Evolutionary conservation across 495 filamentous ascomycete genomes (phyloP), one percentile per base, ranked within the genome.

Genomic region (Hypomontagnella submonticulosa): DNA sequence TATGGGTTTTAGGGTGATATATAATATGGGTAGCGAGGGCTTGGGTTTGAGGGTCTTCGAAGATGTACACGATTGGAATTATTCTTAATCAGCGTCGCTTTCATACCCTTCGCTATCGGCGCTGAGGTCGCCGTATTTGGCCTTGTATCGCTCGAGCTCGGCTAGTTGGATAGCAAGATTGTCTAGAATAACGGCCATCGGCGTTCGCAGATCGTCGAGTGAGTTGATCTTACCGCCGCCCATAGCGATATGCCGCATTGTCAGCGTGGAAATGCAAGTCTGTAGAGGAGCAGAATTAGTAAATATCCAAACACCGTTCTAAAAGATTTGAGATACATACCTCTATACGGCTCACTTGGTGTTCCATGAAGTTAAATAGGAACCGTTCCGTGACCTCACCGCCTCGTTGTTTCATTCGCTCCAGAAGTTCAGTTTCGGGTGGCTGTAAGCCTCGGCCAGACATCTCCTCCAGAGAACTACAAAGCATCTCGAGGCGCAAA

Each of bases 321-420:
- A 0, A 13, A 13, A 19, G 19, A 5, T 7, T 30, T 8, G 13
- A 10, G 11, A 63, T 36, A 78, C 90, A 69, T 81, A 95, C 93
- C 87, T 99, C 95, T 71, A 99, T 96, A 57, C 95, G 85, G 58
- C 90, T 92, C 57, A 98, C 89, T 79, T 96, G 92, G 72, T 97
- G 93, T 71, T 97, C 94, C 67, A 98, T 84, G 73, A 98, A 89
- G 70, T 90, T 90, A 38, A 94, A 71, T 69, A 97, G 76, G 71
- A 94, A 92, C 16, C 85, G 82, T 78, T 98, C 95, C 12, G 93
- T 90, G 34, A 97, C 83, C 73, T 97, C 92, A 0, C 92, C 93
- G 16, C 90, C 91, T 59, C 88, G 82, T 57, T 89, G 85, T 80
- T 87, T 93, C 81, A 98, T 90, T 64, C 88, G 87, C 71, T 93